phyloP scores from a whole-genome alignment of 768 basidiomycete species.

The Suillus sp. region DNA sequence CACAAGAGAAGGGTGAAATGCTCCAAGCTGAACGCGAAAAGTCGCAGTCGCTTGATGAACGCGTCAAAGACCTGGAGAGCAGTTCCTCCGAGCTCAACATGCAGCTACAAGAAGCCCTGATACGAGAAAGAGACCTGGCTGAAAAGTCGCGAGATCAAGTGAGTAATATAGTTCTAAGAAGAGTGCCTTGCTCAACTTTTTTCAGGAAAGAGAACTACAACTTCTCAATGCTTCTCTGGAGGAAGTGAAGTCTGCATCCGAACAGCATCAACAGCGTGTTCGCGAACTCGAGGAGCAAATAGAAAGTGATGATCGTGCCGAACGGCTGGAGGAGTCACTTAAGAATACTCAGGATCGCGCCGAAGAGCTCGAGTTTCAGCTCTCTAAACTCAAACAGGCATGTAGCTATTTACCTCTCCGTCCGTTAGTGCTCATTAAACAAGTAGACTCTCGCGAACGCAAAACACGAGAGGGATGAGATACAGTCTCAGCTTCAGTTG shows the following conservation, averaged over 20 bases:
- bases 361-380: slow-evolving; percentile 81
- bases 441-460: slow-evolving; percentile 55
- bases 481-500: slow-evolving; percentile 50
- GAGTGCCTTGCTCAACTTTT: neutral
- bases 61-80: slow-evolving; percentile 45
- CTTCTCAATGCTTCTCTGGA: slow-evolving; percentile 53
- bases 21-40: slow-evolving; percentile 47
- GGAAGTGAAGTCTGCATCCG: slow-evolving; percentile 55
- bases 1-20: slow-evolving; percentile 42
- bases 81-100: slow-evolving; percentile 43
- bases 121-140: slow-evolving; percentile 55
- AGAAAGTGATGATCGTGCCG: slow-evolving; percentile 80
- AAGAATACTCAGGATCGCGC: slow-evolving; percentile 81
- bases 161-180: slow-evolving; percentile 4
- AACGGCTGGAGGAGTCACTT: slow-evolving; percentile 68
- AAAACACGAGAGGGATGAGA: slow-evolving; percentile 61
- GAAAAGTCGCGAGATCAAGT: slow-evolving; percentile 37
- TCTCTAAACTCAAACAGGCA: slow-evolving; percentile 80
- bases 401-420: slow-evolving; percentile 15
- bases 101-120: slow-evolving; percentile 37
- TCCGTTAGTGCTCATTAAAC: slow-evolving; percentile 6
- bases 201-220: slow-evolving; percentile 76
- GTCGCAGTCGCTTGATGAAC: slow-evolving; percentile 41
- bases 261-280: slow-evolving; percentile 56
- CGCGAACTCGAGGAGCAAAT: slow-evolving; percentile 82